A percentile compares a stretch with the other conserved stretches of the same genome.
Evolutionary conservation across 2,329 filamentous ascomycete species (phyloP).

Genomic region (Microdochium paspali): DNA sequence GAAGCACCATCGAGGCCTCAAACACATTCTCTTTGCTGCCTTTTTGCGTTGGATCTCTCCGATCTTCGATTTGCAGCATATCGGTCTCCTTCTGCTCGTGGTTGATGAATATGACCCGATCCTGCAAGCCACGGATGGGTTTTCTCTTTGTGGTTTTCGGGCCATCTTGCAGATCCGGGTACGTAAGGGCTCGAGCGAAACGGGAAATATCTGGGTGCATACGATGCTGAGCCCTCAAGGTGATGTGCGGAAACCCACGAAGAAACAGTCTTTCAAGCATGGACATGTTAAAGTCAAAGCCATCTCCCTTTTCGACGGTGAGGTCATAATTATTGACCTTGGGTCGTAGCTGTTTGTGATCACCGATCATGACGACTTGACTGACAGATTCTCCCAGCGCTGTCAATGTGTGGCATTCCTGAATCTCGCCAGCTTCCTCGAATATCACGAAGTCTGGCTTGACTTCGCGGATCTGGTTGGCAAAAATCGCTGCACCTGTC

Average conservation of each 20-base stretch:
- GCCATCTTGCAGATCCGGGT: slow-evolving; percentile 50
- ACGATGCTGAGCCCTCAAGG: slow-evolving; percentile 53
- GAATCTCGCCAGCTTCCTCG: slow-evolving; percentile 66
- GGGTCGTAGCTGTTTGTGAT: slow-evolving; percentile 63
- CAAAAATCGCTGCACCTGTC: slow-evolving; percentile 56
- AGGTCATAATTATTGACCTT: slow-evolving; percentile 54
- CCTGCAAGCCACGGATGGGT: slow-evolving; percentile 43
- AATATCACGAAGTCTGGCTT: slow-evolving; percentile 53
- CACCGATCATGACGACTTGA: slow-evolving; percentile 62
- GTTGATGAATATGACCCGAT: slow-evolving; percentile 57
- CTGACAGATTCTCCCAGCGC: slow-evolving; percentile 45
- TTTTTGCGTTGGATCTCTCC: slow-evolving; percentile 35
- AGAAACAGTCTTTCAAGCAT: slow-evolving; percentile 60
- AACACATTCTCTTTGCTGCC: slow-evolving; percentile 53
- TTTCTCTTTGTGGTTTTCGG: slow-evolving; percentile 35
- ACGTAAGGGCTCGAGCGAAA: slow-evolving; percentile 47
- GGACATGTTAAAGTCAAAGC: slow-evolving; percentile 58
- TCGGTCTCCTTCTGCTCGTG: slow-evolving; percentile 46
- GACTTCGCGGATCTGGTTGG: slow-evolving; percentile 40
- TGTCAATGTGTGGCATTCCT: slow-evolving; percentile 58
- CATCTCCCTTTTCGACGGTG: slow-evolving; percentile 52
- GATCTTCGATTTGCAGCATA: slow-evolving; percentile 31
- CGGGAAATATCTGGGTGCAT: slow-evolving; percentile 60
- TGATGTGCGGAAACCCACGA: slow-evolving; percentile 41
- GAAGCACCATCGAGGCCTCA: slow-evolving; percentile 58